These are phyloP conservation scores for Phialophora expanda DNA, from an alignment of 2,329 filamentous ascomycete genomes.

Conservation along the genomic window DNA sequence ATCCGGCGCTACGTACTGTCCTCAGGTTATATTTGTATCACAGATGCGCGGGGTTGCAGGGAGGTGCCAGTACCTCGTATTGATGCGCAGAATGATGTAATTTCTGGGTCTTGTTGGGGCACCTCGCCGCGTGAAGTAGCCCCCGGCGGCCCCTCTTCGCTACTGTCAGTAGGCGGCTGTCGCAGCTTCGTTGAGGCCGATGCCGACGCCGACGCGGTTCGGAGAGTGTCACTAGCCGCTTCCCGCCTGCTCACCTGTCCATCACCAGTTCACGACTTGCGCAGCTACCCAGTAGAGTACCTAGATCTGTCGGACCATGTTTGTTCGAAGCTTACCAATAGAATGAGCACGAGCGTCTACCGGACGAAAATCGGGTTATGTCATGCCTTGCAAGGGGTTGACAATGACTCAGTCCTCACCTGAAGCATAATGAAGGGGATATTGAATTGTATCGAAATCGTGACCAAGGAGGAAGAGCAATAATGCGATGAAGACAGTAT, in stretches of 20 bases:
- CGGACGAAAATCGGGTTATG: not conserved
- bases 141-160: not conserved
- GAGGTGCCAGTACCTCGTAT: not conserved
- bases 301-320: not conserved
- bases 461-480: not conserved
- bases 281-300: not conserved
- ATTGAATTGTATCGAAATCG: not conserved
- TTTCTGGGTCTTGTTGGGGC: not conserved
- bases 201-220: not conserved
- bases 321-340: not conserved
- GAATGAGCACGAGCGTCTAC: not conserved
- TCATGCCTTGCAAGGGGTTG: not conserved
- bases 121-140: not conserved
- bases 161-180: not conserved
- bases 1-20: not conserved
- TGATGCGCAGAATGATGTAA: not conserved
- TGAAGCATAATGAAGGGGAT: not conserved
- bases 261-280: not conserved
- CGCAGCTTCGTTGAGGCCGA: not conserved
- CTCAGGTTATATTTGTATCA: not conserved
- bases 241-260: not conserved
- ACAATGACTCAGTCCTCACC: not conserved
- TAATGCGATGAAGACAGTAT: not conserved
- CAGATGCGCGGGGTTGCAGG: not conserved
- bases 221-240: not conserved